Conservation (phyloP, 106 monocot species). For the Apostasia shenzhenica region DNA sequence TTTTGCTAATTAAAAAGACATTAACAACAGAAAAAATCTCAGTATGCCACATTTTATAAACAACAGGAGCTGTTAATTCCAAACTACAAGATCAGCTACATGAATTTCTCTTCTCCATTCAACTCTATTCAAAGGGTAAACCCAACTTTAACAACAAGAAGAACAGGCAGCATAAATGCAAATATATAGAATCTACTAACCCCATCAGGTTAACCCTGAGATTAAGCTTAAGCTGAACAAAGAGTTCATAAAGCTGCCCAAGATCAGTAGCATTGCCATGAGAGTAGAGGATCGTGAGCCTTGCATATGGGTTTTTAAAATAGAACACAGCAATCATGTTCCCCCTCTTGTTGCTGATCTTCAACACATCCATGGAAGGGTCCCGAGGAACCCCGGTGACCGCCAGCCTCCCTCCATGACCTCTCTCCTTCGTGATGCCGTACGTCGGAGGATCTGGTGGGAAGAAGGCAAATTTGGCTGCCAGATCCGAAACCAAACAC, state of each 20-base stretch:
- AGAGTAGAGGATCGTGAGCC: slow-evolving; percentile 78
- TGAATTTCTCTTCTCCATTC: too few relatives aligned
- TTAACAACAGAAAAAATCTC: too few relatives aligned
- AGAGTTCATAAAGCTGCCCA: slow-evolving; percentile 86
- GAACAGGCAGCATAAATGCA: too few relatives aligned
- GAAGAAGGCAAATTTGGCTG: slow-evolving; percentile 82
- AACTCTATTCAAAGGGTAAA: too few relatives aligned
- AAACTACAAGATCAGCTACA: too few relatives aligned
- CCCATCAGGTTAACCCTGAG: slow-evolving; percentile 90
- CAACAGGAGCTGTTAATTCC: too few relatives aligned
- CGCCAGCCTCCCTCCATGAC: slow-evolving; percentile 30
- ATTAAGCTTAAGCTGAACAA: slow-evolving; percentile 79
- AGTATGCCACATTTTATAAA: too few relatives aligned
- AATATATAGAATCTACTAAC: slow-evolving; percentile 33
- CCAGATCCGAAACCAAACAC: slow-evolving; percentile 74
- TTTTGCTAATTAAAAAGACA: too few relatives aligned
- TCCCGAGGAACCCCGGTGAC: slow-evolving; percentile 61
- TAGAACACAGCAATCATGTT: slow-evolving; percentile 74
- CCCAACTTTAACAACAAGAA: too few relatives aligned
- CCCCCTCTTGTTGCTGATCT: slow-evolving; percentile 54
- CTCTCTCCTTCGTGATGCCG: slow-evolving; percentile 32
- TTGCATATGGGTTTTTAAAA: slow-evolving; percentile 55
- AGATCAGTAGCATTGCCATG: slow-evolving; percentile 96
- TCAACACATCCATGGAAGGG: slow-evolving; percentile 43
- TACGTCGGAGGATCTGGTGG: slow-evolving; percentile 72